Conservation (phyloP, 768 basidiomycete species). For the Phlebiopsis gigantea region DNA sequence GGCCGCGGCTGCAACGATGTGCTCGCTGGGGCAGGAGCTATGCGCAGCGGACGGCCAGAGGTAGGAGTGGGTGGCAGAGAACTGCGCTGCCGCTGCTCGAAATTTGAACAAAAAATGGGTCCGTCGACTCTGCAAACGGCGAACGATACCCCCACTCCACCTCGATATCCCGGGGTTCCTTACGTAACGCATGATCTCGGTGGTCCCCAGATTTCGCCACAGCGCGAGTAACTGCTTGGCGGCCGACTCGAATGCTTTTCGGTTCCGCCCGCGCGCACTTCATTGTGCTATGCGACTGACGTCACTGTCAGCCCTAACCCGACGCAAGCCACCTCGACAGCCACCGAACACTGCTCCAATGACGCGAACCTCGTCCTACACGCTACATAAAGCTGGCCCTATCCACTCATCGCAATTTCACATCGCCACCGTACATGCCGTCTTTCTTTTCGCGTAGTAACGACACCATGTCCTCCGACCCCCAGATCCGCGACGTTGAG, state of each 20-base stretch:
- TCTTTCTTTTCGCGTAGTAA: slow-evolving; percentile 22
- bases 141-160: neutral
- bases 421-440: slow-evolving; percentile 20
- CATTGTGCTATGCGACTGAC: too few species aligned
- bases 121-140: neutral
- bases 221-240: too few species aligned
- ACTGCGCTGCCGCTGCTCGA: neutral
- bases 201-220: too few species aligned
- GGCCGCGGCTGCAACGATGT: neutral
- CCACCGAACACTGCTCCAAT: slow-evolving; percentile 4
- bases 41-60: neutral
- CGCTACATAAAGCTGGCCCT: neutral
- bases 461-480: slow-evolving; percentile 19
- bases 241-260: too few species aligned
- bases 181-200: too few species aligned
- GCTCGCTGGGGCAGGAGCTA: neutral
- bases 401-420: slow-evolving; percentile 3
- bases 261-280: too few species aligned
- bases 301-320: neutral
- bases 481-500: slow-evolving; percentile 36
- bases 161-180: neutral
- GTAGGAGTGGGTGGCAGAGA: neutral
- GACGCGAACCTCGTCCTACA: neutral
- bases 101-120: neutral
- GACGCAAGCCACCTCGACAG: neutral